A percentile compares a stretch with the other conserved stretches of the same genome.
Evolutionary conservation across 768 basidiomycete genomes (phyloP).

Genomic region (Panus rudis): DNA sequence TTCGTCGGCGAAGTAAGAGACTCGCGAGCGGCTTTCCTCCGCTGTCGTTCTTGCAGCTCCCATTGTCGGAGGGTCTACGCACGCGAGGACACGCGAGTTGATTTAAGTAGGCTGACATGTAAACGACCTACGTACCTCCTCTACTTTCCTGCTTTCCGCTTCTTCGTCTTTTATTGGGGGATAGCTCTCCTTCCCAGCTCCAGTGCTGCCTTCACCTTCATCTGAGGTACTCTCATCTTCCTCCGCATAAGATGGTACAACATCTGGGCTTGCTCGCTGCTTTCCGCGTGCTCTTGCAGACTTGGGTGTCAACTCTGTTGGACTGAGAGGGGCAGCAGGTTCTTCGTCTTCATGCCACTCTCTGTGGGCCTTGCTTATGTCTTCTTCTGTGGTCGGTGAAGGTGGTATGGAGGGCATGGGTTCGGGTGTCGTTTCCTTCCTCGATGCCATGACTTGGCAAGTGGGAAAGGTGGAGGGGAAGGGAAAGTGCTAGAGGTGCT

Average conservation of each 20-base stretch:
- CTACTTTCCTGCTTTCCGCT: conserved; percentile 59
- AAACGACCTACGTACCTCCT: conserved; percentile 49
- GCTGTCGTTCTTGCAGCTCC: conserved; percentile 71
- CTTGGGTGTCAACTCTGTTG: conserved; percentile 21
- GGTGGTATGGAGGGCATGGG: conserved; percentile 30
- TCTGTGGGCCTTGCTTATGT: conserved; percentile 30
- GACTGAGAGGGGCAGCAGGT: conserved; percentile 13
- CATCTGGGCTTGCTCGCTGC: conserved; percentile 14
- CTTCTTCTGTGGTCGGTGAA: conserved; percentile 40
- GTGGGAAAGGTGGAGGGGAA: too few species aligned
- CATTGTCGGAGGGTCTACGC: conserved; percentile 66
- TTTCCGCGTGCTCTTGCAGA: conserved; percentile 29
- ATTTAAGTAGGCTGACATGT: not conserved
- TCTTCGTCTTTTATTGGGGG: conserved; percentile 64
- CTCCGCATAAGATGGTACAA: conserved; percentile 18
- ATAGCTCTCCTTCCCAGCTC: conserved; percentile 36
- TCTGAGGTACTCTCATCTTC: conserved; percentile 25
- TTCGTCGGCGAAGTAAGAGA: conserved; percentile 28
- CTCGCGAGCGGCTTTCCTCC: conserved; percentile 66
- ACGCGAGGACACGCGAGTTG: not conserved
- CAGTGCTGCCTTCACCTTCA: conserved; percentile 13
- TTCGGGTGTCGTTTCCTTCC: conserved; percentile 10
- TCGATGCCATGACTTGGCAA: too few species aligned
- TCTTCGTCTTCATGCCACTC: conserved; percentile 29
- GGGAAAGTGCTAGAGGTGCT: too few species aligned